These are phyloP conservation scores for Phaeosphaeriaceae sp. DNA, from an alignment of 2,329 filamentous ascomycete genomes.

Conservation along the genomic window DNA sequence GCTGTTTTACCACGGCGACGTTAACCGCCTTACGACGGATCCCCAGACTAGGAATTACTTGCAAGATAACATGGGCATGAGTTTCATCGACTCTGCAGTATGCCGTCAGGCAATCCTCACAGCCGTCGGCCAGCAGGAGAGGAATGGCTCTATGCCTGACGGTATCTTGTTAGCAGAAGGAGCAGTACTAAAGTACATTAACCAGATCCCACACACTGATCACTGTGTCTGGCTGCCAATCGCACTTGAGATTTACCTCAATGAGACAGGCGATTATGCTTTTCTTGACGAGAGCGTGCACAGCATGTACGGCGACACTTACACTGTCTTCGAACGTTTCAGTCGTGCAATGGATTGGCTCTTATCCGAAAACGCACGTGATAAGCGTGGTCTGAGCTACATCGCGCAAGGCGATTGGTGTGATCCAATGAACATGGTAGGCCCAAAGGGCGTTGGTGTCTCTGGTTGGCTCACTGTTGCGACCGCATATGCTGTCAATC, in stretches of 20 bases:
- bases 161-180: slow-evolving; percentile 62
- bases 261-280: slow-evolving; percentile 62
- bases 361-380: slow-evolving; percentile 53
- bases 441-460: slow-evolving; percentile 64
- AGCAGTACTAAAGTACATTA: slow-evolving; percentile 67
- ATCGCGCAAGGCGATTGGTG: slow-evolving; percentile 68
- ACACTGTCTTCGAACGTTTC: slow-evolving; percentile 63
- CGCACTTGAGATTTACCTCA: slow-evolving; percentile 62
- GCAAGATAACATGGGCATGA: slow-evolving; percentile 69
- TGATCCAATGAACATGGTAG: slow-evolving; percentile 69
- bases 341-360: slow-evolving; percentile 66
- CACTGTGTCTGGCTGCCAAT: slow-evolving; percentile 67
- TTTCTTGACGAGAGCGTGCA: slow-evolving; percentile 56
- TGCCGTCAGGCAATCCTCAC: slow-evolving; percentile 58
- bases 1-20: slow-evolving; percentile 65
- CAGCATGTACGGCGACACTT: slow-evolving; percentile 53
- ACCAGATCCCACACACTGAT: slow-evolving; percentile 67
- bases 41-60: slow-evolving; percentile 67
- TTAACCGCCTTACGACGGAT: slow-evolving; percentile 65
- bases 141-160: slow-evolving; percentile 64
- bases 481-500: slow-evolving; percentile 60
- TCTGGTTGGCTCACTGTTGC: slow-evolving; percentile 66
- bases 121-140: slow-evolving; percentile 61
- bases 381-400: slow-evolving; percentile 62
- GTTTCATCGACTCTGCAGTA: slow-evolving; percentile 60